Evolutionary conservation across 768 basidiomycete species (phyloP).

Genomic region (Termitomyces sp.): DNA sequence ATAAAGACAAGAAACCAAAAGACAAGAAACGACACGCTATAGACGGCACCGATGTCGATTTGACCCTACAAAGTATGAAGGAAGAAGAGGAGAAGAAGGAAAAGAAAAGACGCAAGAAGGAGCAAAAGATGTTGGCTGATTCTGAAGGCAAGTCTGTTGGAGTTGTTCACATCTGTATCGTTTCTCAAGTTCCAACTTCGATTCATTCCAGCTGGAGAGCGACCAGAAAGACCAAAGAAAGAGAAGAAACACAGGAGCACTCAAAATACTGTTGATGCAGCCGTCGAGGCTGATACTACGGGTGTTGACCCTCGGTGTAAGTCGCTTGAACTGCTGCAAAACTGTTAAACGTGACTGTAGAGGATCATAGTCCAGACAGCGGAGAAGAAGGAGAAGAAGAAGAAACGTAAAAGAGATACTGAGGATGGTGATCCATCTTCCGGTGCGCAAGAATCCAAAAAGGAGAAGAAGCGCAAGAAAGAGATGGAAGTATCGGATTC

Average conservation of each 20-base stretch:
- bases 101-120: constrained; percentile 19
- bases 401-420: constrained; percentile 36
- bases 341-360: neutral
- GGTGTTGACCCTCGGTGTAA: constrained; percentile 19
- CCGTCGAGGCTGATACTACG: constrained; percentile 14
- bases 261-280: neutral
- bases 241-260: constrained; percentile 25
- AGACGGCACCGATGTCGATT: constrained; percentile 3
- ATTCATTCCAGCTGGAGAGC: neutral
- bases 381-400: constrained; percentile 31
- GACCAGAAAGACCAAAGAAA: constrained; percentile 16
- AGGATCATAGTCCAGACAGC: constrained; percentile 1
- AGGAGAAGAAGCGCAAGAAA: constrained; percentile 36
- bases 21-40: constrained; percentile 9
- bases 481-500: constrained; percentile 18
- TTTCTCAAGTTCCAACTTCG: neutral
- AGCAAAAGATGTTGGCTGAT: constrained; percentile 12
- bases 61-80: constrained; percentile 12
- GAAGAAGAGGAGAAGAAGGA: constrained; percentile 15
- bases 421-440: constrained; percentile 11
- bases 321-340: constrained; percentile 2
- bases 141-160: constrained; percentile 16
- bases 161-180: neutral
- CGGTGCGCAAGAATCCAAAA: constrained; percentile 26
- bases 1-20: constrained; percentile 20